phyloP scores from a whole-genome alignment of 352 stramenopile genomes.

The Phytopythium litorale region DNA sequence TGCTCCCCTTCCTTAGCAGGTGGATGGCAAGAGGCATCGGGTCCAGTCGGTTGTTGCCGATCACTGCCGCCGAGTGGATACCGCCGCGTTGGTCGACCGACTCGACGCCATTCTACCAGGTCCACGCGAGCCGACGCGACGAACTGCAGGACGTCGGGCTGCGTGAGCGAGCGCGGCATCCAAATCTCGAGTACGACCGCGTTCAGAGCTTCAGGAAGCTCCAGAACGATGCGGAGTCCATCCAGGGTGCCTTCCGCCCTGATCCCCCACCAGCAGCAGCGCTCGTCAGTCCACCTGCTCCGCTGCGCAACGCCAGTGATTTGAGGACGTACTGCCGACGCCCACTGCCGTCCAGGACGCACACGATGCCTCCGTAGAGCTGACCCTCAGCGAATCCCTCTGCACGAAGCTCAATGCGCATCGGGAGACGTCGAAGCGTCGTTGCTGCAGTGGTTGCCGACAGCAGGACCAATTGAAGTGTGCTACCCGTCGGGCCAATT shows the following conservation, averaged over 20 bases:
- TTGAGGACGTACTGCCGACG: not conserved
- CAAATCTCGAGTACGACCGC: not conserved
- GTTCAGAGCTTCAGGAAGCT: not conserved
- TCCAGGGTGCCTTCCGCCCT: not conserved
- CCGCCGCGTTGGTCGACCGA: constrained; percentile 7
- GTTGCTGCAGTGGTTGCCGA: not conserved
- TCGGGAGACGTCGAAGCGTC: not conserved
- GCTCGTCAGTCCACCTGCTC: not conserved
- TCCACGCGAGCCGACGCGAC: constrained; percentile 16
- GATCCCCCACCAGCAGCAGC: not conserved
- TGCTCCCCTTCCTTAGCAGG: not conserved
- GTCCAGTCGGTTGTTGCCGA: not conserved
- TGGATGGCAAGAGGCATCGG: too few species aligned
- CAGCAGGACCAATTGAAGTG: not conserved
- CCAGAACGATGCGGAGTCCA: not conserved
- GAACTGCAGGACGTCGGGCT: constrained; percentile 24
- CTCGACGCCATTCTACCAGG: constrained; percentile 16
- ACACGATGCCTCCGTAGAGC: not conserved
- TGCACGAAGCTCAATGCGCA: not conserved
- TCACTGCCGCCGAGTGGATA: constrained; percentile 9
- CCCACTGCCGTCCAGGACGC: not conserved
- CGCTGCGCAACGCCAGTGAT: not conserved
- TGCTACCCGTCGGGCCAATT: not conserved
- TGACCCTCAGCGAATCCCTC: too few species aligned
- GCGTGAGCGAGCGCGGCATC: not conserved